Evolutionary conservation across 1,284 basidiomycete genomes (phyloP), one percentile per base, ranked within the genome.

Genomic region (Naganishia cerealis): DNA sequence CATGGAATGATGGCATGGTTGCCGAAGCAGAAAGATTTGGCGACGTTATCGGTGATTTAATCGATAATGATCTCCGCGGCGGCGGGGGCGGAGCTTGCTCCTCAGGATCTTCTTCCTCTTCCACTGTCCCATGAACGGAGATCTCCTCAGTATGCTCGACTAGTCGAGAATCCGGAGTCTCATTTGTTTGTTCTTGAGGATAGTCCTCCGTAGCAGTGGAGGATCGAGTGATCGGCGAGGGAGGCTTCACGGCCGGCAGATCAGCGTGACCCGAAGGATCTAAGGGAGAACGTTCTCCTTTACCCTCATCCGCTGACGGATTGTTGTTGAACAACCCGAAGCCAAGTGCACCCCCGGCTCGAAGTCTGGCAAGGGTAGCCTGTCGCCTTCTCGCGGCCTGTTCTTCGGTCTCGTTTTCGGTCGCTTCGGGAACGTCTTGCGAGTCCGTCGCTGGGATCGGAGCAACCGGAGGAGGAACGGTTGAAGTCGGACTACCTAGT

Each of bases 301-400:
- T 24, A 4, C 55, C 58, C 9, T 63, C 58, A 10, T 53, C 53
- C 33, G 56, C 67, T 12, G 54, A 46, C 15, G 18, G 53, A 38
- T 52, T 56, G 12, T 50, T 72, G 50, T 74, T 75, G 72, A 80
- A 80, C 73, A 81, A 76, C 6, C 80, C 79, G 21, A 79, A 78
- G 3, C 79, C 78, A 1, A 81, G 71, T 0, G 77, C 74, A 5
- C 79, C 80, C 10, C 78, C 78, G 13, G 79, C 80, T 56, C 77
- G 72, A 24, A 81, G 69, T 55, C 80, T 72, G 7, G 80, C 80
- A 7, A 81, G 71, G 1, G 77, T 79, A 0, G 77, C 78, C 39
- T 68, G 57, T 29, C 80, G 67, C 26, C 77, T 70, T 52, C 77
- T 71, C 1, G 78, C 77, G 21, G 79, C 77, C 53, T 79, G 78